A percentile compares a stretch with the other conserved stretches of the same genome.
These are phyloP conservation scores for Paramicrosporidium saccamoebae DNA, from an alignment of 371 early-diverging fungal species.

Conservation along the genomic window DNA sequence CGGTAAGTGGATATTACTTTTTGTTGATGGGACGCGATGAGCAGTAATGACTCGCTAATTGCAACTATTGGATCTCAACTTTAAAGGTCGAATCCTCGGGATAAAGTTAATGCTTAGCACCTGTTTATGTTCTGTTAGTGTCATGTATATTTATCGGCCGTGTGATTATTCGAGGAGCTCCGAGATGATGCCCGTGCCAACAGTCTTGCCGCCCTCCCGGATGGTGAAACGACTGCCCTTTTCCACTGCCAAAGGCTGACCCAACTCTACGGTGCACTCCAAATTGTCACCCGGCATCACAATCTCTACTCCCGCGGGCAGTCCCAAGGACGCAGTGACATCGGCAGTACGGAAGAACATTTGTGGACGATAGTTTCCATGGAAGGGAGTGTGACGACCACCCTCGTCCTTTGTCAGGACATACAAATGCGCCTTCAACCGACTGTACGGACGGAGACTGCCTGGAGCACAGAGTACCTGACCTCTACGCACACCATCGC, in stretches of 20 bases:
- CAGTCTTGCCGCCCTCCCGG: conserved; percentile 89
- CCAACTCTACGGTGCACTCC: conserved; percentile 39
- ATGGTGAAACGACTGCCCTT: conserved; percentile 80
- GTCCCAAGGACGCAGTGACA: conserved; percentile 56
- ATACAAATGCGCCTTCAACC: conserved; percentile 67
- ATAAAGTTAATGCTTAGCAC: too few species aligned
- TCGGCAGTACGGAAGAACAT: conserved; percentile 77
- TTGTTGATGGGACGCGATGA: too few species aligned
- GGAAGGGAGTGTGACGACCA: conserved; percentile 87
- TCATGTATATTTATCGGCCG: too few species aligned
- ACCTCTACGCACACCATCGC: conserved; percentile 80
- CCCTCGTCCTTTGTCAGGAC: conserved; percentile 89
- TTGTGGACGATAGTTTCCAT: conserved; percentile 84
- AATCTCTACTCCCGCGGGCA: conserved; percentile 46
- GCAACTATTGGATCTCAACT: too few species aligned
- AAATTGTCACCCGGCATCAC: conserved; percentile 95
- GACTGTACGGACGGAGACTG: conserved; percentile 60
- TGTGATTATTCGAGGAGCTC: conserved; percentile 17
- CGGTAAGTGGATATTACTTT: too few species aligned
- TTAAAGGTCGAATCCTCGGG: too few species aligned
- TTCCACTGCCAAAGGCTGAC: conserved; percentile 49
- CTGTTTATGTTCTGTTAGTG: too few species aligned
- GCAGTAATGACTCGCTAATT: too few species aligned
- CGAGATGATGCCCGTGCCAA: conserved; percentile 57
- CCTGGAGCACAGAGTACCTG: conserved; percentile 72